Conservation (phyloP, 2,329 filamentous ascomycete species). For the Coniella vitis region DNA sequence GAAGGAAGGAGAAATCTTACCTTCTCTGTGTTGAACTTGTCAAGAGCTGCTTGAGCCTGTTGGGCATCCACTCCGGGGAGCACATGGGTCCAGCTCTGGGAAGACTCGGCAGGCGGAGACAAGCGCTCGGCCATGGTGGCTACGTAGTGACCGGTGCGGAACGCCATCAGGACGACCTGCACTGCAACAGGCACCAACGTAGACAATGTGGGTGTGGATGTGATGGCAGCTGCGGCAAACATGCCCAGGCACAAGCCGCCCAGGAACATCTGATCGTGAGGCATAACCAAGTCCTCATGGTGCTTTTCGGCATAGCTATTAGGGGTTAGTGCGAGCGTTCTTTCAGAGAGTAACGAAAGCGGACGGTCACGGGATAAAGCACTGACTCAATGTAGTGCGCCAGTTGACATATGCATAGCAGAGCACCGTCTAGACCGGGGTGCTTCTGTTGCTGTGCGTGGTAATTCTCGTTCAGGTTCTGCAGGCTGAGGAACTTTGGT, state of each 20-base stretch:
- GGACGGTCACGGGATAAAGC: background rate
- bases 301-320: conserved; percentile 45
- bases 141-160: conserved; percentile 55
- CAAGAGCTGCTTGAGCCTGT: conserved; percentile 43
- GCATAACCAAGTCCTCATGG: conserved; percentile 43
- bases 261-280: conserved; percentile 43
- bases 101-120: conserved; percentile 31
- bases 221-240: conserved; percentile 62
- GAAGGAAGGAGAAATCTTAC: conserved; percentile 28
- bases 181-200: conserved; percentile 56
- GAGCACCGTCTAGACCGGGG: conserved; percentile 56
- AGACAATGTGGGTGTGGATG: conserved; percentile 54
- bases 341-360: background rate
- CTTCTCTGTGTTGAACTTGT: conserved; percentile 50
- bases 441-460: conserved; percentile 50
- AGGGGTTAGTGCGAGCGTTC: background rate
- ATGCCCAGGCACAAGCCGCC: conserved; percentile 64
- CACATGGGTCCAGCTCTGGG: conserved; percentile 61
- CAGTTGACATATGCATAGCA: conserved; percentile 59
- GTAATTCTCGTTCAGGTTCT: conserved; percentile 60
- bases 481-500: conserved; percentile 55
- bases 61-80: conserved; percentile 49
- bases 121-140: conserved; percentile 41
- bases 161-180: conserved; percentile 59
- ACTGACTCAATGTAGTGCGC: conserved; percentile 63